Percentiles rank a stretch among this genome's conserved stretches.
These are phyloP conservation scores for Geotrichum europaeum DNA, from an alignment of 1,139 yeast genomes.

Conservation along the genomic window DNA sequence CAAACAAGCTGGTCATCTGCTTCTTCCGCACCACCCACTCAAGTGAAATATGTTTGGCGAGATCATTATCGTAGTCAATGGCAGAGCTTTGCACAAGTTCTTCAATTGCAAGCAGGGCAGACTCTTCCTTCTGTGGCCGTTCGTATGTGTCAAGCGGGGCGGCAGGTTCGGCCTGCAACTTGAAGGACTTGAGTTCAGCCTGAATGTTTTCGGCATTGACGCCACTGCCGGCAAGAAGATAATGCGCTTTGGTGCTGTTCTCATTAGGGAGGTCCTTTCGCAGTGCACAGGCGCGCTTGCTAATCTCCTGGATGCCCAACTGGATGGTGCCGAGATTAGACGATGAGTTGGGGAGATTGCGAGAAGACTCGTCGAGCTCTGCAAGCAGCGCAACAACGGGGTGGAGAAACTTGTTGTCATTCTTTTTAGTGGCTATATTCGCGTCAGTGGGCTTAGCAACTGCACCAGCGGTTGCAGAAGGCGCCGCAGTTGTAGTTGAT, in stretches of 20 bases:
- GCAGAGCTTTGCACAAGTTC: slow-evolving; percentile 71
- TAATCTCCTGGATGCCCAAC: slow-evolving; percentile 73
- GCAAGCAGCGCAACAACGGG: slow-evolving; percentile 41
- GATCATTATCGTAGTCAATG: slow-evolving; percentile 72
- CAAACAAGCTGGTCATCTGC: slow-evolving; percentile 64
- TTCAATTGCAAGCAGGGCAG: slow-evolving; percentile 76
- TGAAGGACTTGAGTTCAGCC: slow-evolving; percentile 42
- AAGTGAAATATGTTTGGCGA: slow-evolving; percentile 63
- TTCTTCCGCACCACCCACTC: slow-evolving; percentile 82
- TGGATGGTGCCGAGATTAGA: slow-evolving; percentile 67
- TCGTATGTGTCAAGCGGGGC: slow-evolving; percentile 36
- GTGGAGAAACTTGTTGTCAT: slow-evolving; percentile 26
- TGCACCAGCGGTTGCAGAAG: not conserved
- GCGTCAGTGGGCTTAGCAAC: slow-evolving; percentile 4
- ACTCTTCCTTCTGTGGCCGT: slow-evolving; percentile 71
- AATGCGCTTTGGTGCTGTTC: slow-evolving; percentile 81
- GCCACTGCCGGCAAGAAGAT: slow-evolving; percentile 83
- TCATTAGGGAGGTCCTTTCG: slow-evolving; percentile 44
- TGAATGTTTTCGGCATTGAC: slow-evolving; percentile 84
- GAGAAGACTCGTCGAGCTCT: slow-evolving; percentile 66
- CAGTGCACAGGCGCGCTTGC: slow-evolving; percentile 58
- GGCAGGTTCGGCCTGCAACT: slow-evolving; percentile 14
- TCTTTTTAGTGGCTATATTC: not conserved
- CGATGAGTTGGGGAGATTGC: slow-evolving; percentile 60
- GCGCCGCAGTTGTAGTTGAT: not conserved